These are phyloP conservation scores for Radiomyces spectabilis DNA, from an alignment of 192 early-diverging fungal genomes.

Conservation along the genomic window DNA sequence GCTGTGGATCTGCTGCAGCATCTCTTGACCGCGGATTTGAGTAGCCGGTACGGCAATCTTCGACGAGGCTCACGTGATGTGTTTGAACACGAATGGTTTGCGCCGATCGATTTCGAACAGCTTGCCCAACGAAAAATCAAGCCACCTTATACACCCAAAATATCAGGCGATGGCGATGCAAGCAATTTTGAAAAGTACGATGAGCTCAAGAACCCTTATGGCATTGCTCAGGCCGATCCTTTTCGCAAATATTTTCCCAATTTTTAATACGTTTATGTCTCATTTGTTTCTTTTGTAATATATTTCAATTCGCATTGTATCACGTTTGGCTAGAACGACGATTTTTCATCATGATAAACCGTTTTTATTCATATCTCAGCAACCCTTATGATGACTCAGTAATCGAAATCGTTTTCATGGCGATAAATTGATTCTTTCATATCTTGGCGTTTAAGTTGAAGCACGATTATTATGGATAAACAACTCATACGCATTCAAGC, in stretches of 20 bases:
- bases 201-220: constrained; percentile 14
- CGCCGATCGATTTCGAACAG: constrained; percentile 23
- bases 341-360: not conserved
- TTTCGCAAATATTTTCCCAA: constrained; percentile 2
- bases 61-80: constrained; percentile 71
- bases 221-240: not conserved
- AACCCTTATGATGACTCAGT: not conserved
- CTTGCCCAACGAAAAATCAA: not conserved
- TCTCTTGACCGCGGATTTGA: constrained; percentile 70
- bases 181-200: constrained; percentile 25
- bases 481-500: not conserved
- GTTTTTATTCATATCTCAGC: no score
- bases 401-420: not conserved
- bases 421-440: no score
- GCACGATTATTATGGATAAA: not conserved
- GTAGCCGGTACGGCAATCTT: constrained; percentile 78
- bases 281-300: not conserved
- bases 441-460: not conserved
- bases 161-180: constrained; percentile 8
- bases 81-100: constrained; percentile 79
- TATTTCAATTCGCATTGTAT: not conserved
- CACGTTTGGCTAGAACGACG: not conserved
- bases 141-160: constrained; percentile 54
- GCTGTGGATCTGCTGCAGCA: constrained; percentile 70
- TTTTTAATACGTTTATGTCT: constrained; percentile 3